Percentiles rank a stretch among this genome's conserved stretches.
Conservation (phyloP, 192 early-diverging fungal genomes). For the Allomyces javanicus region DNA sequence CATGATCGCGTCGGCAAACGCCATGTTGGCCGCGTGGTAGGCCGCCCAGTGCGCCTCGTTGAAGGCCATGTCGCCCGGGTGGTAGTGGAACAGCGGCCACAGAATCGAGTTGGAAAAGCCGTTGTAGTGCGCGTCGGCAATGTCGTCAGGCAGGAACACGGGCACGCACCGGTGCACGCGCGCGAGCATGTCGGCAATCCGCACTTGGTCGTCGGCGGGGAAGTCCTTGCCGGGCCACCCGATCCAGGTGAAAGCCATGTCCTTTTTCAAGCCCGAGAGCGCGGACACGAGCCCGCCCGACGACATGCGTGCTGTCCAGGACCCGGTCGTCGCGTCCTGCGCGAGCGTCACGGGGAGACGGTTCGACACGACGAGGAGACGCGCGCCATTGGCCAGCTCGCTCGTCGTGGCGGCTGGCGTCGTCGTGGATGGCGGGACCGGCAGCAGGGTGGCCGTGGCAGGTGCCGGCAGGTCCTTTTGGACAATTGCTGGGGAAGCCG, state of each 20-base stretch:
- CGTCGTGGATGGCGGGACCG: no score
- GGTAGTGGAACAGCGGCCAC: constrained; percentile 99
- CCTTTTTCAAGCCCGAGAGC: constrained; percentile 75
- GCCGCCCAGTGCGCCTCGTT: constrained; percentile 86
- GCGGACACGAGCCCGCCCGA: constrained; percentile 93
- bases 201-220: constrained; percentile 49
- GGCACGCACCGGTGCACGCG: constrained; percentile 71
- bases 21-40: constrained; percentile 74
- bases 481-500: no score
- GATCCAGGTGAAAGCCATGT: constrained; percentile 96
- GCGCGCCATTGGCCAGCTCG: constrained; percentile 2
- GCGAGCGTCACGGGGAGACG: constrained; percentile 82
- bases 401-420: no score
- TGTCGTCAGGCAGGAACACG: constrained; percentile 80
- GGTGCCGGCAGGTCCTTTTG: no score
- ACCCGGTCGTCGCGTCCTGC: constrained; percentile 19
- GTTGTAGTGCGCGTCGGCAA: constrained; percentile 93
- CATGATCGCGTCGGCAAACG: constrained; percentile 83
- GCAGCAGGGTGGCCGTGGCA: no score
- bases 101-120: constrained; percentile 90
- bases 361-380: constrained; percentile 86
- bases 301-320: constrained; percentile 60
- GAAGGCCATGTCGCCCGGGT: constrained; percentile 94
- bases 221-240: constrained; percentile 91
- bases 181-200: constrained; percentile 46